These are phyloP conservation scores for Imleria badia DNA, from an alignment of 768 basidiomycete genomes.

Conservation along the genomic window DNA sequence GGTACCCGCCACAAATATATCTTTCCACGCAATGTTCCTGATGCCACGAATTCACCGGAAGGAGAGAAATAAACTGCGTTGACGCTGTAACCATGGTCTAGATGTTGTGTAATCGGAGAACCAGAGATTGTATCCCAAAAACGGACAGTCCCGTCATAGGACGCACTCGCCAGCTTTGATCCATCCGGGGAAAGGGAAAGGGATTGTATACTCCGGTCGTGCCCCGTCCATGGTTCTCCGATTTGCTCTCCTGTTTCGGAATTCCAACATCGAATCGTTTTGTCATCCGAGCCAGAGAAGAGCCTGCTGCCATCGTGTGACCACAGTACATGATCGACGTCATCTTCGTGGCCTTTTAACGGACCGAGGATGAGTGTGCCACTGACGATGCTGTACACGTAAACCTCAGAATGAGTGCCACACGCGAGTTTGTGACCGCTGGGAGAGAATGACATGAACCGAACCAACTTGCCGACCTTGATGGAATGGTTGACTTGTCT, in stretches of 20 bases:
- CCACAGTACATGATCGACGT: neutral
- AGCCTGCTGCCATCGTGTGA: neutral
- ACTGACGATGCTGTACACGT: neutral
- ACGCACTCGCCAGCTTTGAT: constrained; percentile 8
- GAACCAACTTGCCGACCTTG: neutral
- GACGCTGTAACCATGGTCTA: fast-evolving
- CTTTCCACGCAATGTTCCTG: neutral
- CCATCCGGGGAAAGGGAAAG: constrained; percentile 3
- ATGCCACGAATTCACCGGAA: neutral
- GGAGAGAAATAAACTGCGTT: neutral
- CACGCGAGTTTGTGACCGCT: constrained; percentile 1
- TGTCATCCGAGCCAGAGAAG: neutral
- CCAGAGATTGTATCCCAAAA: constrained; percentile 9
- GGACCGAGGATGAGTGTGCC: neutral
- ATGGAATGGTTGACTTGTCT: neutral
- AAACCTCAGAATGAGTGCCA: neutral
- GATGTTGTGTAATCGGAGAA: neutral
- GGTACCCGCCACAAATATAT: neutral
- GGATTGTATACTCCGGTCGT: neutral
- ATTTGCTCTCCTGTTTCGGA: neutral
- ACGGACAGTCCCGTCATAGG: constrained; percentile 1
- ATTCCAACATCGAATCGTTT: neutral
- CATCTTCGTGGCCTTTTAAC: neutral
- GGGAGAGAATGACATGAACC: neutral
- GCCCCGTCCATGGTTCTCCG: neutral